phyloP scores from a whole-genome alignment of 2,329 filamentous ascomycete genomes.

The Colletotrichum agaves region DNA sequence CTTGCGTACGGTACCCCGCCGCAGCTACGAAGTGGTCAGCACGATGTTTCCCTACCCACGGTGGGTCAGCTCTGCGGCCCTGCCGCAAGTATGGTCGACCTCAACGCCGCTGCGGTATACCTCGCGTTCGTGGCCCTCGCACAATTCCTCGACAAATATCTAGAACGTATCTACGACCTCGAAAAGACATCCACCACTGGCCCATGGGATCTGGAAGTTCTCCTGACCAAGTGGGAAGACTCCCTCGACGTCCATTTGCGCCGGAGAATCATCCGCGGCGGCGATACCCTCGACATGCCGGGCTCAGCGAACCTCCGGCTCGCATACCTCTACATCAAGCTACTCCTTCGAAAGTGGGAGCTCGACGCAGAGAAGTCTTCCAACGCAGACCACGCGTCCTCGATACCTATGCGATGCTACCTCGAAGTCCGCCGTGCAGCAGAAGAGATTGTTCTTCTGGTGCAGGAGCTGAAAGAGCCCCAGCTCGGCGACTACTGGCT shows the following conservation, averaged over 20 bases:
- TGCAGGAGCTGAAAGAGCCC: conserved; percentile 55
- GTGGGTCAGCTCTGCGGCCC: conserved; percentile 46
- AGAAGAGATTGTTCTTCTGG: conserved; percentile 60
- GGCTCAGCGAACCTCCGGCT: conserved; percentile 63
- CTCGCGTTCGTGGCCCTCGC: conserved; percentile 58
- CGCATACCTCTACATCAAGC: conserved; percentile 58
- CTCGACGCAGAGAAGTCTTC: conserved; percentile 52
- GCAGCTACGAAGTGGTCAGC: conserved; percentile 55
- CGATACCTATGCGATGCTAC: conserved; percentile 44
- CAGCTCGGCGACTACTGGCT: conserved; percentile 63
- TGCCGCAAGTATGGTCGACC: conserved; percentile 27
- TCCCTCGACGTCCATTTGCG: conserved; percentile 50
- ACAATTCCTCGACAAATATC: conserved; percentile 51
- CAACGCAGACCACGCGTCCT: conserved; percentile 36
- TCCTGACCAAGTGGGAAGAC: conserved; percentile 57
- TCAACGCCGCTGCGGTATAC: conserved; percentile 51
- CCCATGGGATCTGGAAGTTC: conserved; percentile 49
- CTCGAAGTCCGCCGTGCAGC: conserved; percentile 56
- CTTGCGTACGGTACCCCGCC: conserved; percentile 64
- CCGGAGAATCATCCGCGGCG: conserved; percentile 55
- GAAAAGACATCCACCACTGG: conserved; percentile 42
- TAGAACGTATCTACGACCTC: conserved; percentile 50
- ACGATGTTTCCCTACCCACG: conserved; percentile 59
- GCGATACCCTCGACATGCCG: conserved; percentile 49
- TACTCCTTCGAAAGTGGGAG: conserved; percentile 59